These are phyloP conservation scores for Achaetomiella virescens DNA, from an alignment of 495 filamentous ascomycete species.

Conservation along the genomic window DNA sequence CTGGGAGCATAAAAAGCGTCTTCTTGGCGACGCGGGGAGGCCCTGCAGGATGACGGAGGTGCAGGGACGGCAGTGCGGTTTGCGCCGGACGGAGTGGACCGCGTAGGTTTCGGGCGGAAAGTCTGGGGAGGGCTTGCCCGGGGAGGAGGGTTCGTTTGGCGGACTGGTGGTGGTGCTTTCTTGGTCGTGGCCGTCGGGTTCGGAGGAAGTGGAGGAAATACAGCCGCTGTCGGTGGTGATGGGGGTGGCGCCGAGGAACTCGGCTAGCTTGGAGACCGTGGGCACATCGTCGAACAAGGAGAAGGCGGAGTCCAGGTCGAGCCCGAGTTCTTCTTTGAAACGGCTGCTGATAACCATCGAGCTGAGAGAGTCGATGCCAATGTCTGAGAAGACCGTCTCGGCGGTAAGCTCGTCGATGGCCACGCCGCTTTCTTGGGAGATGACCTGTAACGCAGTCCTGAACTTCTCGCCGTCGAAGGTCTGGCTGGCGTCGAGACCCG, in stretches of 20 bases:
- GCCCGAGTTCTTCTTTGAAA: conserved; percentile 39
- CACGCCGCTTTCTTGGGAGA: conserved; percentile 52
- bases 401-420: conserved; percentile 44
- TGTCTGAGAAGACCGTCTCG: conserved; percentile 33
- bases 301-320: conserved; percentile 33
- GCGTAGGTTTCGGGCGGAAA: neutral
- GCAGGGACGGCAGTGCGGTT: neutral
- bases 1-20: conserved; percentile 55
- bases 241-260: neutral
- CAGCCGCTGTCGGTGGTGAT: neutral
- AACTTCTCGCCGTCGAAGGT: conserved; percentile 38
- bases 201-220: neutral
- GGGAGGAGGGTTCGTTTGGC: too few relatives aligned
- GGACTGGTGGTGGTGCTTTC: neutral
- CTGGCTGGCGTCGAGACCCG: neutral
- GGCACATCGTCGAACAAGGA: neutral
- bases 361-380: conserved; percentile 45
- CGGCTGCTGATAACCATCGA: conserved; percentile 37
- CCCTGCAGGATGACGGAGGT: conserved; percentile 51
- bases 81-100: neutral
- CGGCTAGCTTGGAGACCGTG: neutral
- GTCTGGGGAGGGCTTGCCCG: neutral
- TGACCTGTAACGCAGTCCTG: neutral
- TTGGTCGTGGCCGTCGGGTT: neutral
- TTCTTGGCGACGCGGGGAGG: conserved; percentile 41